Evolutionary conservation across 495 filamentous ascomycete species (phyloP), one percentile per base, ranked within the genome.

Genomic region (Penicillium malachiteum): DNA sequence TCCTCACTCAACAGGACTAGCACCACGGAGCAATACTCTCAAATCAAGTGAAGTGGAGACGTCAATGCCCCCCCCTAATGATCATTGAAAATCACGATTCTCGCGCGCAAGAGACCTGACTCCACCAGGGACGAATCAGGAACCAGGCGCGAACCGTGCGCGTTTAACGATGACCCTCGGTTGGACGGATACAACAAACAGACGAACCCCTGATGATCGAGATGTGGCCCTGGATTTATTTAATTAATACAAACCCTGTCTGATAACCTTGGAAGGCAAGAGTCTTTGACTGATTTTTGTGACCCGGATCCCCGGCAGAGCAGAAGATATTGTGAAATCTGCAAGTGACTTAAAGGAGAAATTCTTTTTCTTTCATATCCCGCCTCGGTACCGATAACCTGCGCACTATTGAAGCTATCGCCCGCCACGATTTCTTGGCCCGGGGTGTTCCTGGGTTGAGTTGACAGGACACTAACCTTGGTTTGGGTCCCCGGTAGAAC

Each of bases 371-470:
- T n/a, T 21, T 12, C 18, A n/a, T 9, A 38, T 26, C 21, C 21
- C 21, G 21, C 21, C 16, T n/a, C 14, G n/a, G 5, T 4, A 21
- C 17, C 17, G 26, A 17, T 21, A 12, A 46, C 12, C 13, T 16
- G 13, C 43, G 31, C 43, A 26, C 43, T 46, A 46, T 46, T 46
- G 43, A 32, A 33, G 43, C 43, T 32, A 46, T 46, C 43, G 43
- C 43, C 9, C 10, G 43, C 43, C 43, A 46, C 43, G 21, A 33
- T 14, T 46, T 14, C 10, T 32, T 32, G 26, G 26, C 10, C 26
- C 21, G 26, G 18, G 18, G 7, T 26, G 11, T 12, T 44, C 21
- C 21, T 41, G 12, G 39, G 11, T 21, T 16, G 42, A n/a, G 21
- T 18, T 31, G 13, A 32, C 21, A 26, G 18, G 26, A 46, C 43